Evolutionary conservation across 2,329 filamentous ascomycete species (phyloP).

Genomic region (Cryphonectria radicalis): DNA sequence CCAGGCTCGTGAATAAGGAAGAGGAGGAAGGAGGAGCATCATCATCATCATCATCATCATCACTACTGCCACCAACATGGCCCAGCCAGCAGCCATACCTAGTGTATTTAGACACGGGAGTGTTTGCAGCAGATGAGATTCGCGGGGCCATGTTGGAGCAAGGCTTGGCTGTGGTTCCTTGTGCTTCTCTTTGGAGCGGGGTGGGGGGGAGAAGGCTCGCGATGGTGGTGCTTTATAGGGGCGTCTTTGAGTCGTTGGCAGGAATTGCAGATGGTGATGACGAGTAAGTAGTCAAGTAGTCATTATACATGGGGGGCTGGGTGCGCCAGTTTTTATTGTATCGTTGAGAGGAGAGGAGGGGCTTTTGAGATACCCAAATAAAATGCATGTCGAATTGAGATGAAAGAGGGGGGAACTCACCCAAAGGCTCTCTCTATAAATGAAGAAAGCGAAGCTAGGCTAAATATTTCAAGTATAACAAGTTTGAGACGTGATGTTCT

Average conservation of each 20-base stretch:
- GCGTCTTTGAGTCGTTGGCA: neutral
- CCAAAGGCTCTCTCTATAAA: too few species aligned
- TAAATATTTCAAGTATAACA: too few species aligned
- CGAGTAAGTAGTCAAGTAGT: neutral
- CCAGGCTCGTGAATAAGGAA: neutral
- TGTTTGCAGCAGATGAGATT: conserved; percentile 16
- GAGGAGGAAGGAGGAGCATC: neutral
- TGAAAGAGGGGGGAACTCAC: too few species aligned
- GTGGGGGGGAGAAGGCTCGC: conserved; percentile 5
- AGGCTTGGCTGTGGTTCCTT: conserved; percentile 22
- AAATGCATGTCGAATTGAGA: neutral
- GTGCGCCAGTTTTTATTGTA: too few species aligned
- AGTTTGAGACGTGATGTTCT: too few species aligned
- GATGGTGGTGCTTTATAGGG: conserved; percentile 24
- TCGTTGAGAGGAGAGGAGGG: too few species aligned
- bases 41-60: neutral
- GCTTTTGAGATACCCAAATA: neutral
- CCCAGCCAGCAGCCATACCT: conserved; percentile 32
- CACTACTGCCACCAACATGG: neutral
- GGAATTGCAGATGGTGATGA: neutral
- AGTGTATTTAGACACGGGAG: conserved; percentile 32
- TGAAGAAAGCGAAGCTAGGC: too few species aligned
- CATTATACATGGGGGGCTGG: neutral
- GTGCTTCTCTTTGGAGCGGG: conserved; percentile 24
- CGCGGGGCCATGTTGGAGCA: neutral